Base-by-base conservation (phyloP, 1,139 yeast genomes). In the Spencermartinsiella ligniputridi region DNA sequence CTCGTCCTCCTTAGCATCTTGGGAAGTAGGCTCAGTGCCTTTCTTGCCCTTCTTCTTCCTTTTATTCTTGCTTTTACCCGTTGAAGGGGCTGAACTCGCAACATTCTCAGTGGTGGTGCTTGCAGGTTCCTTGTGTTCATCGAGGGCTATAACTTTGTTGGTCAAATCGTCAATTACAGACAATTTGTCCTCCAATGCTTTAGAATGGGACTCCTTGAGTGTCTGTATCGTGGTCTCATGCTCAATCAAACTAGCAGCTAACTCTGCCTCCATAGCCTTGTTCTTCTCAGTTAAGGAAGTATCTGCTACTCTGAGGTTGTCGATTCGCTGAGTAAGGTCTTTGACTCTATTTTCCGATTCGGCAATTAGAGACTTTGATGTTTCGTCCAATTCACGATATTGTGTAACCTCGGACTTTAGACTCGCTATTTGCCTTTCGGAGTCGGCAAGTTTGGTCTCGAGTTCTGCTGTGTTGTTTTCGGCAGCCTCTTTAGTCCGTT, bases 31-130 rank as follows among this genome's bases (percentile, higher is more conserved):
- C 42, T n/a, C n/a, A n/a, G n/a, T n/a, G 12, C 48, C 52, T 37
- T 51, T 51, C 47, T 50, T 52, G 49, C 54, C 55, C 49, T 54
- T 56, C 45, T 56, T 55, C 42, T 54, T 54, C 47, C 58, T 60
- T 30, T 58, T 57, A 15, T 49, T 50, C 18, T 50, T 47, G 32
- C 50, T 48, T 3, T 48, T 41, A n/a, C n/a, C n/a, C 6, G 48
- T 38, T 6, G 49, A 29, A 16, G 52, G 41, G 2, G 54, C 35
- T 2, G 51, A 35, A 1, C 15, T n/a, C 3, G 40, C 37, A 16
- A 46, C 42, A 34, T n/a, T n/a, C n/a, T n/a, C n/a, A n/a, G n/a
- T n/a, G n/a, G n/a, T n/a, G n/a, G n/a, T n/a, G n/a, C n/a, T n/a
- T n/a, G n/a, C n/a, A n/a, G n/a, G n/a, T n/a, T n/a, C n/a, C n/a